Evolutionary conservation across 371 early-diverging fungal genomes (phyloP).

Genomic region (Mortierella sp.): DNA sequence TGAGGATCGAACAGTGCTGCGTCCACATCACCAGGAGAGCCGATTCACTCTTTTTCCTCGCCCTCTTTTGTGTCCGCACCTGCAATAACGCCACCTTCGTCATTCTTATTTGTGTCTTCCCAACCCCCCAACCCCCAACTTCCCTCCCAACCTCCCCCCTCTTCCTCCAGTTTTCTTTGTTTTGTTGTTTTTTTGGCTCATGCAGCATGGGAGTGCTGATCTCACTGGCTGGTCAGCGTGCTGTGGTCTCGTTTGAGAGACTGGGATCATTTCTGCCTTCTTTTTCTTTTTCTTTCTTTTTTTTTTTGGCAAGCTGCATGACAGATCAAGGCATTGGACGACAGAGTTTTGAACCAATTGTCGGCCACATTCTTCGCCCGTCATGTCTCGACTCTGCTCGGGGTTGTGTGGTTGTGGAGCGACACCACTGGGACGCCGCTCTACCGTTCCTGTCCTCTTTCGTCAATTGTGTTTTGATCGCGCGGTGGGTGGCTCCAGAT

Average conservation of each 20-base stretch:
- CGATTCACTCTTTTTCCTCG: conserved; percentile 2
- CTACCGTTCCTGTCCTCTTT: too few species aligned
- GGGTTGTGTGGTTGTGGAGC: neutral
- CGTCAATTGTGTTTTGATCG: too few species aligned
- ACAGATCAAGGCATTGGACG: conserved; percentile 3
- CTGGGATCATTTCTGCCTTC: neutral
- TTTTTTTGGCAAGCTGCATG: conserved; percentile 3
- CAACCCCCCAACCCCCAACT: too few species aligned
- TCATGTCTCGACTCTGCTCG: too few species aligned
- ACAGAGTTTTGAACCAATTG: conserved; percentile 27
- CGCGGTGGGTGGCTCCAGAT: too few species aligned
- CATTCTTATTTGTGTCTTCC: neutral
- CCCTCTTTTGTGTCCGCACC: neutral
- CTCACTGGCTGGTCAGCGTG: too few species aligned
- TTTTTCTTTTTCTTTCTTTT: conserved; percentile 2
- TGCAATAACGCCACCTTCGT: neutral
- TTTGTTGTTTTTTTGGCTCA: neutral
- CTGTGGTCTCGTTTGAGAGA: too few species aligned
- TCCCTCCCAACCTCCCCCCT: too few species aligned
- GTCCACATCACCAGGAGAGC: neutral
- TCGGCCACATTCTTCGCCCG: neutral
- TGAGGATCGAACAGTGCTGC: conserved; percentile 8
- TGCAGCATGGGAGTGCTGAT: too few species aligned
- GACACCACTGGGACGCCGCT: too few species aligned
- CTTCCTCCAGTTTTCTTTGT: neutral